These are phyloP conservation scores for Zarea fungicola DNA, from an alignment of 2,329 filamentous ascomycete species.

Conservation along the genomic window DNA sequence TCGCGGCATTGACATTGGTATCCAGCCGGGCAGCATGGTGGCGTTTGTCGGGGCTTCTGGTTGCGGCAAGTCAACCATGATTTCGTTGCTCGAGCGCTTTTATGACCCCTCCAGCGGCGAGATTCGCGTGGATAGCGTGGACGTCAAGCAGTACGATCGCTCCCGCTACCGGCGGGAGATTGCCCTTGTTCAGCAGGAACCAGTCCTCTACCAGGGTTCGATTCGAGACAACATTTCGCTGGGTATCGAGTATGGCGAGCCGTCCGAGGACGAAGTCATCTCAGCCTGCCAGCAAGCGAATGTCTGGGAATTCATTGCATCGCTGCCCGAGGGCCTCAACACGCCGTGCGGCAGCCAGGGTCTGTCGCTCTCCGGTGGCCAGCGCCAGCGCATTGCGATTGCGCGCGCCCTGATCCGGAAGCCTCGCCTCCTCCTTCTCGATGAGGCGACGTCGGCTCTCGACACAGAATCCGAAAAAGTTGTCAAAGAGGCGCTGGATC, in stretches of 20 bases:
- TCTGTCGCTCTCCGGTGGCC: slow-evolving; percentile 65
- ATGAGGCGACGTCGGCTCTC: slow-evolving; percentile 63
- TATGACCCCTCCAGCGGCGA: slow-evolving; percentile 31
- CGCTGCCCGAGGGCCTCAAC: slow-evolving; percentile 54
- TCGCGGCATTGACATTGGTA: slow-evolving; percentile 34
- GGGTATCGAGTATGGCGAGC: slow-evolving; percentile 32
- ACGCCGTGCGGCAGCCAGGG: slow-evolving; percentile 63
- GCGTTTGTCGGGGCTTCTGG: slow-evolving; percentile 54
- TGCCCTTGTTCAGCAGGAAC: slow-evolving; percentile 38
- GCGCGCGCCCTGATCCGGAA: slow-evolving; percentile 64
- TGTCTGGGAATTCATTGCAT: slow-evolving; percentile 50
- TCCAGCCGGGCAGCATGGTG: slow-evolving; percentile 43
- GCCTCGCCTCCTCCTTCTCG: slow-evolving; percentile 62
- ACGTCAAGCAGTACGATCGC: slow-evolving; percentile 26
- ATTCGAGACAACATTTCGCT: slow-evolving; percentile 52
- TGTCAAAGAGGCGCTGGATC: slow-evolving; percentile 58
- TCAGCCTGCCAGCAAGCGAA: slow-evolving; percentile 50
- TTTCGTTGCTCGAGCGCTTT: slow-evolving; percentile 45
- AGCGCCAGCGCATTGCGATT: slow-evolving; percentile 68
- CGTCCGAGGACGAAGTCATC: slow-evolving; percentile 35
- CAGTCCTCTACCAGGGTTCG: slow-evolving; percentile 41
- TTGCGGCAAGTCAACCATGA: slow-evolving; percentile 56
- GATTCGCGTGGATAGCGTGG: slow-evolving; percentile 24
- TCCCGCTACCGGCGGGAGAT: slow-evolving; percentile 29
- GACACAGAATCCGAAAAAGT: slow-evolving; percentile 62